phyloP scores from a whole-genome alignment of 2,329 filamentous ascomycete genomes.

The Ceratocystis albifundus region DNA sequence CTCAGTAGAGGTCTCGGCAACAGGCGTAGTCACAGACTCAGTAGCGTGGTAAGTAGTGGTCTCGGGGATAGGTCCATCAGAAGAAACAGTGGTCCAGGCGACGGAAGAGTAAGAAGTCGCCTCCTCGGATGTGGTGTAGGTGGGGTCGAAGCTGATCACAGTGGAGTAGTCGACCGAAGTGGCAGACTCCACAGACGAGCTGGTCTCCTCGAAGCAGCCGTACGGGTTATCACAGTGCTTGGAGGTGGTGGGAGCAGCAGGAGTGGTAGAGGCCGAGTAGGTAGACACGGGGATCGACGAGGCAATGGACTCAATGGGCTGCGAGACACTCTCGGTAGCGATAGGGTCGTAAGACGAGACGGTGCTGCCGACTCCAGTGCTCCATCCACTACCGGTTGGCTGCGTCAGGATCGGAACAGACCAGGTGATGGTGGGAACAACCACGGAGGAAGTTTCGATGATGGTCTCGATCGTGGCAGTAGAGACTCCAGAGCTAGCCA shows the following conservation, averaged over 20 bases:
- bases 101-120: not conserved
- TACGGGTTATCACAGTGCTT: conserved; percentile 19
- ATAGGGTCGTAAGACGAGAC: conserved; percentile 9
- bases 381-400: not conserved
- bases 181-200: not conserved
- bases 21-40: not conserved
- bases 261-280: not conserved
- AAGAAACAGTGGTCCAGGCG: conserved; percentile 3
- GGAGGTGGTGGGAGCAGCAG: not conserved
- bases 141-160: conserved; percentile 9
- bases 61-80: not conserved
- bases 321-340: not conserved
- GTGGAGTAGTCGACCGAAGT: conserved; percentile 4
- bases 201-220: conserved; percentile 14
- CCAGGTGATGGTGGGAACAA: not conserved
- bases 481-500: not conserved
- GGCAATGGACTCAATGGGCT: not conserved
- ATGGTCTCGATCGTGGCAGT: not conserved
- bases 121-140: conserved; percentile 1
- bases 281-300: not conserved
- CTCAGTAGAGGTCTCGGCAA: not conserved
- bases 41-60: not conserved
- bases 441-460: not conserved
- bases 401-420: conserved; percentile 6
- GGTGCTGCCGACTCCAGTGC: not conserved